Evolutionary conservation across 495 filamentous ascomycete species (phyloP), one percentile per base, ranked within the genome.

Genomic region (Talaromyces proteolyticus): DNA sequence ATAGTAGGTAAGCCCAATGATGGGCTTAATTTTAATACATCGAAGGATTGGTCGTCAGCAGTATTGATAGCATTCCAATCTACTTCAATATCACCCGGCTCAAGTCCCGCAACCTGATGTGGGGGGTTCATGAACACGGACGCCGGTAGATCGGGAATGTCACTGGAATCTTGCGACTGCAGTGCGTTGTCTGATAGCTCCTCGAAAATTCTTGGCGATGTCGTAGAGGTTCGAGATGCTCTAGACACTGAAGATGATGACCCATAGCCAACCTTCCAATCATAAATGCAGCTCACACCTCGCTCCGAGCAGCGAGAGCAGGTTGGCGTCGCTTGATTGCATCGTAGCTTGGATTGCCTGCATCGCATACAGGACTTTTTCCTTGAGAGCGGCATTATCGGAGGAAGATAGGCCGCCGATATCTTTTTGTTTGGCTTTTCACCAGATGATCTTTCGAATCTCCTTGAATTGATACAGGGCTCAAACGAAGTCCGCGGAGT

Each of bases 311-410:
- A 49, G 47, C 47, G 47, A 40, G 36, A 49, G 22, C 47, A 49
- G 20, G 19, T 39, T 12, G 47, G 47, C 4, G 12, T 40, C 7
- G 5, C 20, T 34, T 41, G 34, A 12, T 49, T 49, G 19, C 47
- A 49, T 49, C 36, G 39, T 22, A 49, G 38, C 7, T 49, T 49
- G 37, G 47, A 49, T 25, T 49, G 47, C 11, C 47, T 49, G 47
- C 47, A 49, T 17, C 34, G 18, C 36, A 49, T 17, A 34, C 47
- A 49, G 34, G 47, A 41, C 22, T 41, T 49, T 21, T 49, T 49
- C 11, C 47, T 39, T 21, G 47, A 49, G 6, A 49, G 16, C 19
- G 47, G 47, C 47, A 49, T 49, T 11, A 7, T 12, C 6, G 3
- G 7, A 20, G 19, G n/a, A n/a, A n/a, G n/a, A n/a, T n/a, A n/a